Percentiles rank a stretch among this genome's conserved stretches.
phyloP scores from a whole-genome alignment of 345 rosid species.

The Capsella bursapastoris region DNA sequence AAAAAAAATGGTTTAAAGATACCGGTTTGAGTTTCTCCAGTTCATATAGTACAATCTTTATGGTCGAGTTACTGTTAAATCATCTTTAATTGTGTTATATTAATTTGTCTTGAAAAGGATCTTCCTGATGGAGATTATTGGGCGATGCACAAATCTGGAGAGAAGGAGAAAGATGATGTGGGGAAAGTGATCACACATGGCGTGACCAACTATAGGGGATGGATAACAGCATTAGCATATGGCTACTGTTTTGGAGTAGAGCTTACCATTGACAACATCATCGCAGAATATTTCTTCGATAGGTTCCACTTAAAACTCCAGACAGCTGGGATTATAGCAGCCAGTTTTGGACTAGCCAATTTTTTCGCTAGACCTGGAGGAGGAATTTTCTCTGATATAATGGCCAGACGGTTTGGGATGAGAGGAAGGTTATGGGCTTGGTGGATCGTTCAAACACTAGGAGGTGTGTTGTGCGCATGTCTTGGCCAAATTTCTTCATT shows the following conservation, averaged over 20 bases:
- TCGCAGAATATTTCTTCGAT: slow-evolving; percentile 88
- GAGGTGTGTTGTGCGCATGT: slow-evolving; percentile 66
- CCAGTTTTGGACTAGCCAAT: slow-evolving; percentile 86
- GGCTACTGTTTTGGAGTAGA: slow-evolving; percentile 96
- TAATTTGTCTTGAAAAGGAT: slow-evolving; percentile 28
- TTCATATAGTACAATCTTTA: neutral
- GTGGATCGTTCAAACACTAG: slow-evolving; percentile 75
- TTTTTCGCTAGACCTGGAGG: slow-evolving; percentile 79
- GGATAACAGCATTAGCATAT: slow-evolving; percentile 83
- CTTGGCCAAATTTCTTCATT: slow-evolving; percentile 62
- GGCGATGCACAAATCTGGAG: slow-evolving; percentile 64
- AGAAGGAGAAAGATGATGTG: slow-evolving; percentile 65
- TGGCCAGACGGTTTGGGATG: slow-evolving; percentile 78
- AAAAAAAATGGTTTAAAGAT: neutral
- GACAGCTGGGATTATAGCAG: slow-evolving; percentile 89
- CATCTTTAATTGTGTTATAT: neutral
- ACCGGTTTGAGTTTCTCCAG: neutral
- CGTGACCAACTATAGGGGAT: slow-evolving; percentile 76
- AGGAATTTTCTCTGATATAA: slow-evolving; percentile 66
- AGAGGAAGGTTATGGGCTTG: slow-evolving; percentile 86
- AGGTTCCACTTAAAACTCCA: slow-evolving; percentile 71
- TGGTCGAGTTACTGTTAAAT: neutral
- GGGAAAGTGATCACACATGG: slow-evolving; percentile 57
- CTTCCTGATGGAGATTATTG: slow-evolving; percentile 77
- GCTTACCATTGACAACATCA: slow-evolving; percentile 78